Evolutionary conservation across 2,329 filamentous ascomycete species (phyloP).

Genomic region (Sporothrix phasma): DNA sequence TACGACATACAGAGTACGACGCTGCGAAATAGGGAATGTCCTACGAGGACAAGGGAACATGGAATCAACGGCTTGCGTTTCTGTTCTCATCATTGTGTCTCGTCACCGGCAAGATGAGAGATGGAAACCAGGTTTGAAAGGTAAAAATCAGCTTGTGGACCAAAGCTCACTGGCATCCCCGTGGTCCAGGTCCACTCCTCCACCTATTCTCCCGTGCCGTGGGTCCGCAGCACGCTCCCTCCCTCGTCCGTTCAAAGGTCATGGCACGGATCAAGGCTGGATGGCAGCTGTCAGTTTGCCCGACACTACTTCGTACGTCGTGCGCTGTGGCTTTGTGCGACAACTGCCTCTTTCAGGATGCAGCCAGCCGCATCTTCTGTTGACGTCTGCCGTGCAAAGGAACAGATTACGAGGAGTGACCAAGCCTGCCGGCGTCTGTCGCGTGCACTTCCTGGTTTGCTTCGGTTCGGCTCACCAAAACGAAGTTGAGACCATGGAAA

Average conservation of each 20-base stretch:
- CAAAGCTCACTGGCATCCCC: neutral
- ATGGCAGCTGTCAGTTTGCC: neutral
- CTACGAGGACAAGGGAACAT: neutral
- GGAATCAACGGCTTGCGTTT: neutral
- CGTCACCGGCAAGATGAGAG: too few species aligned
- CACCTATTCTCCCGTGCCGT: neutral
- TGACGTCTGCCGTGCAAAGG: neutral
- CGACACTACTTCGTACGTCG: too few species aligned
- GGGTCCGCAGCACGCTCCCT: neutral
- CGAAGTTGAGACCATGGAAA: too few species aligned
- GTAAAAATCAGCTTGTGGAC: neutral
- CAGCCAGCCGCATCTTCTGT: neutral
- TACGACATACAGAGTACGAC: too few species aligned
- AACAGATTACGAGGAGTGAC: neutral
- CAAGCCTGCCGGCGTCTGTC: neutral
- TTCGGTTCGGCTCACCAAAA: neutral
- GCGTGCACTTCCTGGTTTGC: neutral
- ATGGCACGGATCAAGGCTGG: too few species aligned
- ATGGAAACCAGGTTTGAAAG: too few species aligned
- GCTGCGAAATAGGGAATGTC: conserved; percentile 3
- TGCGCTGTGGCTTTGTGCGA: too few species aligned
- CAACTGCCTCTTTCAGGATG: neutral
- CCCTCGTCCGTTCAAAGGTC: neutral
- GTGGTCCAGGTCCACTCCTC: neutral
- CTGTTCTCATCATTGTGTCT: neutral